Percentiles rank a stretch among this genome's conserved stretches.
Conservation (phyloP, 352 stramenopile species). For the Phytophthora multivora region DNA sequence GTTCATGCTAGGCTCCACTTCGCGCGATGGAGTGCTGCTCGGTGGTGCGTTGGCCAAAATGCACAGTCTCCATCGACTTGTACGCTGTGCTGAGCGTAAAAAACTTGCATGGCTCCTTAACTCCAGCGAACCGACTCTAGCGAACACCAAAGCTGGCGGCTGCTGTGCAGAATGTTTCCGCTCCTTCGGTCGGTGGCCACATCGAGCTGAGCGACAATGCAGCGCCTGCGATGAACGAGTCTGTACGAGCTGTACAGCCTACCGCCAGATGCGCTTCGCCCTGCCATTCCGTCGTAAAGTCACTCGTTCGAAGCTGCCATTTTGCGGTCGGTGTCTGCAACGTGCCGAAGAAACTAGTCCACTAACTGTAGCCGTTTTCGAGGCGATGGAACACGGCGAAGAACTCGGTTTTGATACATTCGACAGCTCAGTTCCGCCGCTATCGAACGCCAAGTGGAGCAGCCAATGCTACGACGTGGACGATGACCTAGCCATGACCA, state of each 20-base stretch:
- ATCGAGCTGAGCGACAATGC: slow-evolving; percentile 34
- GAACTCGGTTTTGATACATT: slow-evolving; percentile 23
- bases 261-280: slow-evolving; percentile 36
- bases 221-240: slow-evolving; percentile 40
- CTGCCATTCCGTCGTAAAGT: slow-evolving; percentile 35
- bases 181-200: slow-evolving; percentile 28
- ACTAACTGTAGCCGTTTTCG: slow-evolving; percentile 28
- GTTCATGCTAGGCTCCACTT: slow-evolving; percentile 38
- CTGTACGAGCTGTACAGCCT: slow-evolving; percentile 27
- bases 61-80: slow-evolving; percentile 32
- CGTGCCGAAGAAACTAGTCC: slow-evolving; percentile 36
- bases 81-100: slow-evolving; percentile 31
- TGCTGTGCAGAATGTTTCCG: slow-evolving; percentile 42
- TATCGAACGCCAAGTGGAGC: slow-evolving; percentile 26
- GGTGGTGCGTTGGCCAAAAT: slow-evolving; percentile 35
- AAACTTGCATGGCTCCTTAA: slow-evolving; percentile 45
- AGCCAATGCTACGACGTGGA: slow-evolving; percentile 26
- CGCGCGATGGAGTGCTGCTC: slow-evolving; percentile 30
- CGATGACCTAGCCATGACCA: slow-evolving; percentile 42
- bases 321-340: slow-evolving; percentile 38
- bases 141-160: slow-evolving; percentile 18
- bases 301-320: slow-evolving; percentile 26
- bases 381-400: slow-evolving; percentile 32
- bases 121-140: slow-evolving; percentile 31
- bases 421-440: slow-evolving; percentile 17